Conservation (phyloP, 2,329 filamentous ascomycete genomes). For the Xylariaceae sp. region DNA sequence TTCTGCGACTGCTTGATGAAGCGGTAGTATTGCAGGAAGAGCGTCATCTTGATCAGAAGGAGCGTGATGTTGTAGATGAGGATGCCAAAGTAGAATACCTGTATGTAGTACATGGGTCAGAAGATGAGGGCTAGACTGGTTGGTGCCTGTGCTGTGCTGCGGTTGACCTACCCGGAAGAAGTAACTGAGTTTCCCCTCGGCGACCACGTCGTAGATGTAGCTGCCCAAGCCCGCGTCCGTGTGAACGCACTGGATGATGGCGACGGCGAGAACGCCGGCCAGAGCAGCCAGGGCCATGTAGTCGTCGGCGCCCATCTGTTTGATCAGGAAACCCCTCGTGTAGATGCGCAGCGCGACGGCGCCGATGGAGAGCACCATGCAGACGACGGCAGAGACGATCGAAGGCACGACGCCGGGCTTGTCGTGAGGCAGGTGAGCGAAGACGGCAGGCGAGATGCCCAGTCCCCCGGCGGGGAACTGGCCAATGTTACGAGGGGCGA, state of each 20-base stretch:
- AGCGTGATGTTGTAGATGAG: conserved; percentile 14
- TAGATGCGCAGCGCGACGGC: conserved; percentile 12
- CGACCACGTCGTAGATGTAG: background rate
- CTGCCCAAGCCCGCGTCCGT: background rate
- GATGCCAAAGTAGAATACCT: conserved; percentile 12
- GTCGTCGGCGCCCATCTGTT: conserved; percentile 11
- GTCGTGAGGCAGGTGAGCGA: background rate
- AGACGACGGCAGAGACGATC: conserved; percentile 11
- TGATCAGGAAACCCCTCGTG: conserved; percentile 10
- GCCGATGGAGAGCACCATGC: conserved; percentile 8
- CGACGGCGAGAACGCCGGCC: conserved; percentile 11
- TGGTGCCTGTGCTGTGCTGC: background rate
- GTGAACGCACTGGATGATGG: conserved; percentile 1
- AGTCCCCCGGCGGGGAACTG: background rate
- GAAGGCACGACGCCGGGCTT: background rate
- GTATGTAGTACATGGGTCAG: background rate
- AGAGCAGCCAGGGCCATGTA: conserved; percentile 10
- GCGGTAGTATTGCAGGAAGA: conserved; percentile 19
- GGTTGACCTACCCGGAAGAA: conserved; percentile 11
- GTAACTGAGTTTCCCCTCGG: background rate
- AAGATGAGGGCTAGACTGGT: background rate
- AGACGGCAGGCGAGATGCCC: background rate
- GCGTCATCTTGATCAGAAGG: conserved; percentile 13
- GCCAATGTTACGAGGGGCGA: background rate
- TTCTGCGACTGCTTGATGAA: conserved; percentile 13